Percentiles rank a stretch among this genome's conserved stretches.
Evolutionary conservation across 768 basidiomycete genomes (phyloP).

Genomic region (Mycena capillaripes): DNA sequence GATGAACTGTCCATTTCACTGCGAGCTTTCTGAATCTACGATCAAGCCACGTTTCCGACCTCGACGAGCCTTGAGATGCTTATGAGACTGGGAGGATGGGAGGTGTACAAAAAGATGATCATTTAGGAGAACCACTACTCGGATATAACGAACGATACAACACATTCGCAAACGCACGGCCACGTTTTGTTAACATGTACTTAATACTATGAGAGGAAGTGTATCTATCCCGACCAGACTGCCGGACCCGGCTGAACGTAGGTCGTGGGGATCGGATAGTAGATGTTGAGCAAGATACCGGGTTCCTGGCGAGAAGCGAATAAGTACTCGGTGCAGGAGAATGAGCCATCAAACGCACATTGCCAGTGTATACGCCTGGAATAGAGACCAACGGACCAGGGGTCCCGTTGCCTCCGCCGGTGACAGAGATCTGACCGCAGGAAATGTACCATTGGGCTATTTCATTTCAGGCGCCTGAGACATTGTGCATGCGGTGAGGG

Average conservation of each 20-base stretch:
- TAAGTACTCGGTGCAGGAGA: background rate
- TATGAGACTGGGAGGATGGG: no score
- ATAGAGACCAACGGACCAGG: constrained; percentile 53
- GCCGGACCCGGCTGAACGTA: constrained; percentile 51
- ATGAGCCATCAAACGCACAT: constrained; percentile 28
- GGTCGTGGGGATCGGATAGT: constrained; percentile 44
- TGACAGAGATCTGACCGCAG: constrained; percentile 58
- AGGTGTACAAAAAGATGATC: no score
- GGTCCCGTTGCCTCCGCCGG: constrained; percentile 54
- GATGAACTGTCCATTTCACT: no score
- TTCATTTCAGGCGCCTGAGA: background rate
- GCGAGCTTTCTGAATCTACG: no score
- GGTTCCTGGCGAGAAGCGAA: constrained; percentile 24
- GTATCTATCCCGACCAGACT: constrained; percentile 32
- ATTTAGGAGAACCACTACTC: no score
- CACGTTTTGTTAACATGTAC: no score
- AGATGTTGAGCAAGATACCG: constrained; percentile 50
- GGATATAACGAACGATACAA: no score
- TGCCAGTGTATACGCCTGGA: constrained; percentile 54
- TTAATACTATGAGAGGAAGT: background rate
- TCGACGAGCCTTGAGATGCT: no score
- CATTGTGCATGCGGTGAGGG: constrained; percentile 12
- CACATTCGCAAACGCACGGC: no score
- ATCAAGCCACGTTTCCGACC: no score
- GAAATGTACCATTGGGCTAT: constrained; percentile 51